phyloP scores from a whole-genome alignment of 164 flowering plant species.

The Piper betle region DNA sequence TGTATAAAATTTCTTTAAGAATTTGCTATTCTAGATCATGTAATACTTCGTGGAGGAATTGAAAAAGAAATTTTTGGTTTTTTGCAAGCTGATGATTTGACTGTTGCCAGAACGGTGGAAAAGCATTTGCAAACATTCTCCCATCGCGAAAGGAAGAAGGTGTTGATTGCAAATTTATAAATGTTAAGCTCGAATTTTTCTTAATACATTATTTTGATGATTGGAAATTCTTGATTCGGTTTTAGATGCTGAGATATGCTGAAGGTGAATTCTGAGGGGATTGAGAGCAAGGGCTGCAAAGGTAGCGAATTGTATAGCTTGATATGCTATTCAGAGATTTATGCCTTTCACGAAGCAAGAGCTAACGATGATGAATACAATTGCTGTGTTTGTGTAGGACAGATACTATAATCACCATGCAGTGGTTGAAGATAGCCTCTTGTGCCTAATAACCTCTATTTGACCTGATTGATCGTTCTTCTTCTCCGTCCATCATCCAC shows the following conservation, averaged over 20 bases:
- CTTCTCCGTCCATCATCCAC: too few species aligned
- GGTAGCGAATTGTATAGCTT: conserved; percentile 21
- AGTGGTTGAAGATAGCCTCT: too few species aligned
- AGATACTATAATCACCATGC: too few species aligned
- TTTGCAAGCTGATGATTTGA: background rate
- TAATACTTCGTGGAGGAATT: too few species aligned
- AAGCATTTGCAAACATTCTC: conserved; percentile 61
- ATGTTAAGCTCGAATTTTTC: background rate
- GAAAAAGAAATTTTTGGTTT: too few species aligned
- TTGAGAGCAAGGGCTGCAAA: conserved; percentile 53
- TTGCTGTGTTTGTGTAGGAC: too few species aligned
- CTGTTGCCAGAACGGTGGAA: conserved; percentile 50
- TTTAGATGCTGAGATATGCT: conserved; percentile 83
- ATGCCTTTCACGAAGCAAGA: too few species aligned
- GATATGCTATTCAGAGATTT: background rate
- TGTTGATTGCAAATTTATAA: conserved; percentile 3
- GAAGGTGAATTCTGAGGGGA: conserved; percentile 61
- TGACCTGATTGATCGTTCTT: too few species aligned
- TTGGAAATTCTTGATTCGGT: conserved; percentile 11
- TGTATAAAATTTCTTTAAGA: background rate
- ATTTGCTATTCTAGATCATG: too few species aligned
- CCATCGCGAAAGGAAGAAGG: conserved; percentile 83
- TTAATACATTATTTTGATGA: background rate
- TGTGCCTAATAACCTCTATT: too few species aligned
- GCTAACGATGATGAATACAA: too few species aligned